A percentile compares a stretch with the other conserved stretches of the same genome.
Evolutionary conservation across 768 basidiomycete species (phyloP).

Genomic region (Dendrothele bispora): DNA sequence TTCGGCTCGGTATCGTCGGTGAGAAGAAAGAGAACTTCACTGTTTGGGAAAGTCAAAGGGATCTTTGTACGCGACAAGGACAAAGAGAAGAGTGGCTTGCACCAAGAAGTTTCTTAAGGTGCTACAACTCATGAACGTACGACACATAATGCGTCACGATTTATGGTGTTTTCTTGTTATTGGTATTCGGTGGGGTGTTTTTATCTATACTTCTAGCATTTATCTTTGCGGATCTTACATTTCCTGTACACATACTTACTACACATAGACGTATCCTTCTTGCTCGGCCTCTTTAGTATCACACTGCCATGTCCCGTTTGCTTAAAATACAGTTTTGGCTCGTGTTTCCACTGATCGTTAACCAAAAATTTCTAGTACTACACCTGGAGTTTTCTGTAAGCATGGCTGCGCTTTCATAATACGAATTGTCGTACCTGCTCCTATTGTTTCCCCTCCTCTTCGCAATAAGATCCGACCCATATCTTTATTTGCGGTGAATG

Average conservation of each 20-base stretch:
- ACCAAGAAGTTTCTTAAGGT: too few species aligned
- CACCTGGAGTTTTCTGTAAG: slow-evolving; percentile 31
- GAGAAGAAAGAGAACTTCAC: slow-evolving; percentile 53
- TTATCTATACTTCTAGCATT: not conserved
- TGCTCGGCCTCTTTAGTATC: not conserved
- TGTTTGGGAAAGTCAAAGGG: slow-evolving; percentile 54
- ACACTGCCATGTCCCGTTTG: not conserved
- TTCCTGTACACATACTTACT: not conserved
- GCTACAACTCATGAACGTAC: too few species aligned
- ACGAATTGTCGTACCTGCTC: slow-evolving; percentile 58
- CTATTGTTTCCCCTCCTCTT: slow-evolving; percentile 91
- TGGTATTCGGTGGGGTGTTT: not conserved
- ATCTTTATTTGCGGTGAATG: slow-evolving; percentile 86
- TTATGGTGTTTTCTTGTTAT: too few species aligned
- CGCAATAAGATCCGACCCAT: slow-evolving; percentile 93
- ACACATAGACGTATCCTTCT: not conserved
- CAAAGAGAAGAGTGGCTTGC: slow-evolving; percentile 41
- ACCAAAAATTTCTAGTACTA: slow-evolving; percentile 39
- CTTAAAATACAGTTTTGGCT: not conserved
- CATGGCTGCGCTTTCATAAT: not conserved
- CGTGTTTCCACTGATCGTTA: slow-evolving; percentile 20
- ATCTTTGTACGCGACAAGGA: slow-evolving; percentile 50
- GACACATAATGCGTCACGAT: too few species aligned
- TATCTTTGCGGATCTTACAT: not conserved
- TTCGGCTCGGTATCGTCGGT: slow-evolving; percentile 29